Conservation (phyloP, 139 green algal species). For the Haematococcus lacustris region DNA sequence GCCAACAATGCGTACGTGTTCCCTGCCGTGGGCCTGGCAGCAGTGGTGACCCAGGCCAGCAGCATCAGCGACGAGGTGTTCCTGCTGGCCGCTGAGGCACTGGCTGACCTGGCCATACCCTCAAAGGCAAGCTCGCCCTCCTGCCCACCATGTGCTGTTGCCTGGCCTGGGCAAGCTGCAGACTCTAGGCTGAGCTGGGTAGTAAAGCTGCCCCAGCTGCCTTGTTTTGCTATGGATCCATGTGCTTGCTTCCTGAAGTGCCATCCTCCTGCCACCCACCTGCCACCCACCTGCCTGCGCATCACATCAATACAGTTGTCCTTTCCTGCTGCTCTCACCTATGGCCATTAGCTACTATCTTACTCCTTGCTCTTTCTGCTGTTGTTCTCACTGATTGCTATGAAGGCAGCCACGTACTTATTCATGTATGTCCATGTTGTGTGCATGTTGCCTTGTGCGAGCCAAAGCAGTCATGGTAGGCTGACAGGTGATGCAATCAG, state of each 20-base stretch:
- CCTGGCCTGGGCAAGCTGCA: background rate
- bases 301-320: too few species aligned
- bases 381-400: background rate
- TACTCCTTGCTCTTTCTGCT: background rate
- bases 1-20: slow-evolving; percentile 79
- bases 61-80: slow-evolving; percentile 64
- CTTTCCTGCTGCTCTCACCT: too few species aligned
- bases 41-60: slow-evolving; percentile 34
- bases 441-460: background rate
- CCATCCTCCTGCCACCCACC: background rate
- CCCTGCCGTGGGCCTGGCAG: slow-evolving; percentile 50
- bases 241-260: background rate
- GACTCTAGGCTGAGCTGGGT: background rate
- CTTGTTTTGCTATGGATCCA: background rate
- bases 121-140: background rate
- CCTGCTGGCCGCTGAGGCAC: slow-evolving; percentile 57
- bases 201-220: background rate
- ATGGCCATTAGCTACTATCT: background rate
- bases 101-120: slow-evolving; percentile 30
- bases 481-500: too few species aligned
- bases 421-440: background rate
- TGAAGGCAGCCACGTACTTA: background rate
- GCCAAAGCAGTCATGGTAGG: background rate
- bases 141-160: too few species aligned
- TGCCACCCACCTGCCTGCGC: background rate